These are phyloP conservation scores for Amylocystis lapponica DNA, from an alignment of 768 basidiomycete species.

Conservation along the genomic window DNA sequence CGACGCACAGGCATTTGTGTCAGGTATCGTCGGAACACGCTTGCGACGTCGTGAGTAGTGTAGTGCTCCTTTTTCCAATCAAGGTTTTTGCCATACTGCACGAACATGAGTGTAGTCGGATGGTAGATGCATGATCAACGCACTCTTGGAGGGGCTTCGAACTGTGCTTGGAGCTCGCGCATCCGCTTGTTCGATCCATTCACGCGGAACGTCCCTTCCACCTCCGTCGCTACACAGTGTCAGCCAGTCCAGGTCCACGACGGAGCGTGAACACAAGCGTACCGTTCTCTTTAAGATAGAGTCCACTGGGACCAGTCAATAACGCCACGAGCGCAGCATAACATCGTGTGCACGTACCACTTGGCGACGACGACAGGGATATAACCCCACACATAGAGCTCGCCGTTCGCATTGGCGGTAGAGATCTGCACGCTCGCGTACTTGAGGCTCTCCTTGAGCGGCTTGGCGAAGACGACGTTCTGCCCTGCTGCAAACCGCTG, in stretches of 20 bases:
- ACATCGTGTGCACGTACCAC: slow-evolving; percentile 50
- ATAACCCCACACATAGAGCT: slow-evolving; percentile 87
- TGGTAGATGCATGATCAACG: slow-evolving; percentile 16
- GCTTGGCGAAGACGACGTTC: slow-evolving; percentile 75
- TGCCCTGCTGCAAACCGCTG: slow-evolving; percentile 22
- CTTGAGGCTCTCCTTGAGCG: slow-evolving; percentile 76
- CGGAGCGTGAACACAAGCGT: slow-evolving; percentile 10
- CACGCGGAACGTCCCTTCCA: slow-evolving; percentile 91
- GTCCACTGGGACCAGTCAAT: slow-evolving; percentile 50
- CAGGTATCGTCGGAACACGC: slow-evolving; percentile 91
- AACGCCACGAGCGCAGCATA: slow-evolving; percentile 8
- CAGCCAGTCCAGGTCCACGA: background rate
- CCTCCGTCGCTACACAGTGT: slow-evolving; percentile 65
- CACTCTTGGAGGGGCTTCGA: slow-evolving; percentile 86
- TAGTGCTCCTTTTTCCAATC: slow-evolving; percentile 85
- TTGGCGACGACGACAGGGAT: slow-evolving; percentile 98
- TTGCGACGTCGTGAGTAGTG: slow-evolving; percentile 96
- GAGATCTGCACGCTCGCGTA: slow-evolving; percentile 93
- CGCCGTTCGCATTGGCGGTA: slow-evolving; percentile 76
- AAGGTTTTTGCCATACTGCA: slow-evolving; percentile 87
- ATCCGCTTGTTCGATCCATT: slow-evolving; percentile 94
- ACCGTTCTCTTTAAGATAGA: slow-evolving; percentile 95
- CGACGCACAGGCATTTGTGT: slow-evolving; percentile 90
- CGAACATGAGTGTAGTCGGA: slow-evolving; percentile 1
- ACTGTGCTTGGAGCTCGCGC: slow-evolving; percentile 88